Conservation (phyloP, 2,329 filamentous ascomycete genomes). For the Chaetomium sp. region DNA sequence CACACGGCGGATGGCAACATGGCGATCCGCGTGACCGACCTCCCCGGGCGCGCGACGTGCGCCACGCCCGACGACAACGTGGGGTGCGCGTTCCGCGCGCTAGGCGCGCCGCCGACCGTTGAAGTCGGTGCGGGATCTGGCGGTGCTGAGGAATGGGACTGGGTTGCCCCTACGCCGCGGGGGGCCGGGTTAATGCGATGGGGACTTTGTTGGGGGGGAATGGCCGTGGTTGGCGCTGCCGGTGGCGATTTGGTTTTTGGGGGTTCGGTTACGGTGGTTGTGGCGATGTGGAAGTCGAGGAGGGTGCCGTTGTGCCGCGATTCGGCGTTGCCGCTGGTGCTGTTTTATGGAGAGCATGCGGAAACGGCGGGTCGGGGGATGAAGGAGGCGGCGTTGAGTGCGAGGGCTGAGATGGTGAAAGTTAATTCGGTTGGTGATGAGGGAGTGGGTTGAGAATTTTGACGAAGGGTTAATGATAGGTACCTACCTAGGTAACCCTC, state of each 20-base stretch:
- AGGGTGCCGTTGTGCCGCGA: not conserved
- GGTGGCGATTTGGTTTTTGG: not conserved
- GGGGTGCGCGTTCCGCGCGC: not conserved
- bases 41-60: too few relatives aligned
- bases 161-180: not conserved
- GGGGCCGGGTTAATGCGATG: not conserved
- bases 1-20: not conserved
- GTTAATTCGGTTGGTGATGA: not conserved
- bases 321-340: not conserved
- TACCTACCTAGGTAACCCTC: not conserved
- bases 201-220: not conserved
- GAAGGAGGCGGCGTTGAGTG: not conserved
- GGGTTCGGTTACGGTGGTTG: not conserved
- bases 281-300: not conserved
- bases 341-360: not conserved
- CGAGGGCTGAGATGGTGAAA: not conserved
- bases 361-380: not conserved
- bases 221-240: not conserved
- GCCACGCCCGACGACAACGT: not conserved
- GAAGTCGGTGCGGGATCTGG: not conserved
- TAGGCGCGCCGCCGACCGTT: not conserved
- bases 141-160: not conserved
- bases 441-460: not conserved
- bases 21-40: not conserved
- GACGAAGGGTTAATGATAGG: not conserved